Conservation (phyloP, 2,329 filamentous ascomycete genomes). For the Bertia moriformis region DNA sequence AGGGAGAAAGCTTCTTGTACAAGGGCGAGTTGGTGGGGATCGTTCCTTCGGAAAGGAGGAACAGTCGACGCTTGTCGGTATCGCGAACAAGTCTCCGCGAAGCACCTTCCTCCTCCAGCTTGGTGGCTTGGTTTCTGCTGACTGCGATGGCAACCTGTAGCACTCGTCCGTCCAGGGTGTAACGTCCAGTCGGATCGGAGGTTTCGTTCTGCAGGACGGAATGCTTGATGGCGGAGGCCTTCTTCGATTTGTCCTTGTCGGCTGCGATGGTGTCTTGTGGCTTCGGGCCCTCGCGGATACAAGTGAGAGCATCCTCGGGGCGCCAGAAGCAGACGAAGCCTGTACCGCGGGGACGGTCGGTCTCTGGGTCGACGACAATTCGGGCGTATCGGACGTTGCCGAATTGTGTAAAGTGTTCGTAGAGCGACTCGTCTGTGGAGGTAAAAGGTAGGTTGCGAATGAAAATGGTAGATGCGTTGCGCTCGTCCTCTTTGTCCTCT, state of each 20-base stretch:
- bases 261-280: conserved; percentile 27
- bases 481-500: conserved; percentile 5
- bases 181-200: conserved; percentile 66
- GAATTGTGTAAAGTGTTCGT: conserved; percentile 76
- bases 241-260: conserved; percentile 4
- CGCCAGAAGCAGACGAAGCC: conserved; percentile 90
- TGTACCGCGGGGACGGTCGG: conserved; percentile 76
- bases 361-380: conserved; percentile 74
- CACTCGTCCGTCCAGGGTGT: conserved; percentile 80
- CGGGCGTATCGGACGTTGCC: conserved; percentile 81
- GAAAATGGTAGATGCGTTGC: conserved; percentile 67
- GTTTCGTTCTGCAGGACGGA: conserved; percentile 81
- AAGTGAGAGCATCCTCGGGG: conserved; percentile 58
- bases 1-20: conserved; percentile 59
- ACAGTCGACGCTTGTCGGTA: conserved; percentile 80
- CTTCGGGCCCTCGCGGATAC: conserved; percentile 62
- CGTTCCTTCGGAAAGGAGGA: conserved; percentile 73
- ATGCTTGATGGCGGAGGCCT: conserved; percentile 34
- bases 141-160: conserved; percentile 76
- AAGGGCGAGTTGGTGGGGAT: conserved; percentile 66
- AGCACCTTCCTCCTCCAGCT: conserved; percentile 55
- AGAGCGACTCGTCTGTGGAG: conserved; percentile 66
- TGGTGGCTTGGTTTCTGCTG: conserved; percentile 63
- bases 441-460: conserved; percentile 89
- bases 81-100: conserved; percentile 41